phyloP scores from a whole-genome alignment of 768 basidiomycete genomes.

The Tricholoma sp. region DNA sequence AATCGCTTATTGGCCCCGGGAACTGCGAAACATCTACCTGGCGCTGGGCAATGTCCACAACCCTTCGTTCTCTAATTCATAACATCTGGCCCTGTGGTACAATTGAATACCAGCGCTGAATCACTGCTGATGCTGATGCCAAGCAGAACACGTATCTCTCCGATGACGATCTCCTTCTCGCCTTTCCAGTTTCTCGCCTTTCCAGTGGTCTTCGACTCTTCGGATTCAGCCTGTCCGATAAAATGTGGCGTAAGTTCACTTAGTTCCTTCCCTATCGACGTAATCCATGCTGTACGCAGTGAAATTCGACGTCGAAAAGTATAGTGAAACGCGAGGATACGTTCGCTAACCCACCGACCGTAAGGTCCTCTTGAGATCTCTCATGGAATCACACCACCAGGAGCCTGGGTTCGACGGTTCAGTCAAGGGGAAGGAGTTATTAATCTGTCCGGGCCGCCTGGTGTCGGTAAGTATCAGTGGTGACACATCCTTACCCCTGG shows the following conservation, averaged over 20 bases:
- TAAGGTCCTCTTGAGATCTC: slow-evolving; percentile 47
- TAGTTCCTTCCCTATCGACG: too few species aligned
- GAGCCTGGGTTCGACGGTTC: slow-evolving; percentile 51
- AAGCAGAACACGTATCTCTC: too few species aligned
- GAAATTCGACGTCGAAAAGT: slow-evolving; percentile 57
- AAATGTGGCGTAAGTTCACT: slow-evolving; percentile 47
- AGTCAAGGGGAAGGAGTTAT: slow-evolving; percentile 60
- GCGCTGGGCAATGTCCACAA: too few species aligned
- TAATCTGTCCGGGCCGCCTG: slow-evolving; percentile 50
- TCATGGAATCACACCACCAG: slow-evolving; percentile 48
- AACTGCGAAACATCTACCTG: too few species aligned
- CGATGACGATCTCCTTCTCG: too few species aligned
- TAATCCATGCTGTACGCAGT: slow-evolving; percentile 43
- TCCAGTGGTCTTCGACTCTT: too few species aligned
- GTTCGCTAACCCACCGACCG: slow-evolving; percentile 42
- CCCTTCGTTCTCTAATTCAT: too few species aligned
- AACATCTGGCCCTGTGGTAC: too few species aligned
- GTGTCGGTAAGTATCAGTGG: slow-evolving; percentile 35
- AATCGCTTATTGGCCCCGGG: too few species aligned
- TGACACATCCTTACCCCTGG: neutral
- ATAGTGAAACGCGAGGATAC: slow-evolving; percentile 50
- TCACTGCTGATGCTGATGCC: too few species aligned
- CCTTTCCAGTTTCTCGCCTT: too few species aligned
- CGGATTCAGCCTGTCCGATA: slow-evolving; percentile 58
- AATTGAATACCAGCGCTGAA: too few species aligned